phyloP scores from a whole-genome alignment of 2,329 filamentous ascomycete genomes.

The Chaetomiaceae sp. region DNA sequence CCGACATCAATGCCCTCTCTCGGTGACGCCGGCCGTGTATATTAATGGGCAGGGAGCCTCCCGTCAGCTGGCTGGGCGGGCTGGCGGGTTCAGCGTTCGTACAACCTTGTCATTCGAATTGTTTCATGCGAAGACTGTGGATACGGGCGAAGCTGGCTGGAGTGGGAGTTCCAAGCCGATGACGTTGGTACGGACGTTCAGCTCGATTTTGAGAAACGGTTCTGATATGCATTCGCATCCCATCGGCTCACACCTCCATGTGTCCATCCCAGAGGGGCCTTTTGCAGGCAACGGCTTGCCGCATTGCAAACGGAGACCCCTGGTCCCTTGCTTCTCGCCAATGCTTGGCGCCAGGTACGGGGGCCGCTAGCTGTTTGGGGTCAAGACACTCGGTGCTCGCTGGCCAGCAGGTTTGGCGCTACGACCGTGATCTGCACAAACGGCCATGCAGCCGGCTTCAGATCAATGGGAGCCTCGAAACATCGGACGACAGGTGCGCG shows the following conservation, averaged over 20 bases:
- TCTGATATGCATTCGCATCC: conserved; percentile 1
- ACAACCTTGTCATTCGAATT: conserved; percentile 10
- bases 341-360: conserved; percentile 14
- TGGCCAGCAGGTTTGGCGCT: conserved; percentile 8
- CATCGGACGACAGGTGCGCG: too few species aligned
- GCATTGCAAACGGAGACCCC: conserved; percentile 13
- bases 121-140: conserved; percentile 14
- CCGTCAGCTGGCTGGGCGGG: too few species aligned
- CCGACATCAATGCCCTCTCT: conserved; percentile 31
- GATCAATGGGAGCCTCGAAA: too few species aligned
- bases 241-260: too few species aligned
- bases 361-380: conserved; percentile 12
- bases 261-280: too few species aligned
- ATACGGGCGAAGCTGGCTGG: not conserved
- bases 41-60: not conserved
- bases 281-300: not conserved
- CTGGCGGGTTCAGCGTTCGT: conserved; percentile 5
- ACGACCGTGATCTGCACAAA: conserved; percentile 14
- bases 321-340: conserved; percentile 13
- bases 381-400: conserved; percentile 14
- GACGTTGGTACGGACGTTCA: not conserved
- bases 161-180: too few species aligned
- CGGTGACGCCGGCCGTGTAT: conserved; percentile 7
- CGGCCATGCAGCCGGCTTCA: conserved; percentile 11
- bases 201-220: not conserved